A percentile compares a stretch with the other conserved stretches of the same genome.
These are phyloP conservation scores for Phalaenopsis equestris DNA, from an alignment of 106 monocot genomes.

Conservation along the genomic window DNA sequence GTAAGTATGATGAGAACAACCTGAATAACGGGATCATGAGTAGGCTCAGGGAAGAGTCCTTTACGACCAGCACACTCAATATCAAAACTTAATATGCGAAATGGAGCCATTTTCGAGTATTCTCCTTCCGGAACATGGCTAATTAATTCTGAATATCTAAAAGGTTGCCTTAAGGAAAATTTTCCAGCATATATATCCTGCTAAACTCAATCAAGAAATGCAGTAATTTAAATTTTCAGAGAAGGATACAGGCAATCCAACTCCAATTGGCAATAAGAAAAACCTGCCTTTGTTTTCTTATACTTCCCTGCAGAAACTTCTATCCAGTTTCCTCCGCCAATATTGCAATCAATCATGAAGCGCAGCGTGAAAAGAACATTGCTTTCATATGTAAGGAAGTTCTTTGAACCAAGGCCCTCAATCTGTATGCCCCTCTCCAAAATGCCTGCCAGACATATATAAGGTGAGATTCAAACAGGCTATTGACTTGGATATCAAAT, in stretches of 20 bases:
- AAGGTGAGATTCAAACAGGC: not conserved
- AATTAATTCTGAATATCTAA: constrained; percentile 81
- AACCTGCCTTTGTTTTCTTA: constrained; percentile 44
- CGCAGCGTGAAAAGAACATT: constrained; percentile 96
- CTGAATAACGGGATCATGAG: constrained; percentile 99
- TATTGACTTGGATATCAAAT: not conserved
- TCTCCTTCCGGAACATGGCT: constrained; percentile 93
- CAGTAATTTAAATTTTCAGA: not conserved
- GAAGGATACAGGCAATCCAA: constrained; percentile 91
- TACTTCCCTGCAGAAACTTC: constrained; percentile 80
- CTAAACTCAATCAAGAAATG: not conserved
- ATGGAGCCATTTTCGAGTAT: constrained; percentile 96
- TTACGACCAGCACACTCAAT: constrained; percentile 99
- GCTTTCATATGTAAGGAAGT: constrained; percentile 95
- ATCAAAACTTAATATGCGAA: constrained; percentile 98
- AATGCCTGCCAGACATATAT: constrained; percentile 44
- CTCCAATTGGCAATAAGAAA: constrained; percentile 88
- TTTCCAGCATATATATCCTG: constrained; percentile 5
- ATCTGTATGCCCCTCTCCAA: constrained; percentile 83
- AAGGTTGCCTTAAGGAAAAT: constrained; percentile 27
- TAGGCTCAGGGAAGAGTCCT: constrained; percentile 93
- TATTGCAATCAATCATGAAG: constrained; percentile 95
- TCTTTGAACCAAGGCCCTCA: constrained; percentile 88
- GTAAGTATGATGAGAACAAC: constrained; percentile 26
- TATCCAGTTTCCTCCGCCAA: constrained; percentile 99